A percentile compares a stretch with the other conserved stretches of the same genome.
Evolutionary conservation across 208 protist genomes (phyloP).

Genomic region (Leishmania amazonensis): DNA sequence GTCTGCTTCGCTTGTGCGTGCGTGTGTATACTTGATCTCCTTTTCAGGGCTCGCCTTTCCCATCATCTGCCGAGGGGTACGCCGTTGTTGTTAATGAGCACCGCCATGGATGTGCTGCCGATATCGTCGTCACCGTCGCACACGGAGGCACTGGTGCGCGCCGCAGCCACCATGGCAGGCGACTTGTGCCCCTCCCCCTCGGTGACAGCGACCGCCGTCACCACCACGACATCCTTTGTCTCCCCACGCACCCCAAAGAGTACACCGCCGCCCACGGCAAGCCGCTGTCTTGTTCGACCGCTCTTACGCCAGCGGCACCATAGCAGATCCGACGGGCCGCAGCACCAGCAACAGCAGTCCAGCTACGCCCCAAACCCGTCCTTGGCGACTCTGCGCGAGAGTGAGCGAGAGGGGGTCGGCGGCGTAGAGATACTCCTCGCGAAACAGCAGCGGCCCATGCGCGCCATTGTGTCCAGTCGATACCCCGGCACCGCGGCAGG

Average conservation of each 20-base stretch:
- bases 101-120: background rate
- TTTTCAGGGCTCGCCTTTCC: background rate
- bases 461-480: background rate
- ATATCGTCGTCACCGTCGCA: background rate
- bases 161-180: background rate
- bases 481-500: background rate
- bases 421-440: background rate
- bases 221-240: background rate
- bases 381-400: background rate
- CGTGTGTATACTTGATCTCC: background rate
- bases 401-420: background rate
- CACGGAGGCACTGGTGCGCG: background rate
- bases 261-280: slow-evolving; percentile 11
- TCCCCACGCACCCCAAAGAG: slow-evolving; percentile 15
- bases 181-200: background rate
- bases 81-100: background rate
- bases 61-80: background rate
- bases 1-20: background rate
- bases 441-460: background rate
- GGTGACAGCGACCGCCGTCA: background rate
- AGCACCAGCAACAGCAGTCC: background rate
- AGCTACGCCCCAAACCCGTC: background rate
- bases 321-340: background rate
- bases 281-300: slow-evolving; percentile 15
- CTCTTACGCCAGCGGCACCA: slow-evolving; percentile 13